These are phyloP conservation scores for Kingdonia uniflora DNA, from an alignment of 164 flowering plant genomes.

Conservation along the genomic window DNA sequence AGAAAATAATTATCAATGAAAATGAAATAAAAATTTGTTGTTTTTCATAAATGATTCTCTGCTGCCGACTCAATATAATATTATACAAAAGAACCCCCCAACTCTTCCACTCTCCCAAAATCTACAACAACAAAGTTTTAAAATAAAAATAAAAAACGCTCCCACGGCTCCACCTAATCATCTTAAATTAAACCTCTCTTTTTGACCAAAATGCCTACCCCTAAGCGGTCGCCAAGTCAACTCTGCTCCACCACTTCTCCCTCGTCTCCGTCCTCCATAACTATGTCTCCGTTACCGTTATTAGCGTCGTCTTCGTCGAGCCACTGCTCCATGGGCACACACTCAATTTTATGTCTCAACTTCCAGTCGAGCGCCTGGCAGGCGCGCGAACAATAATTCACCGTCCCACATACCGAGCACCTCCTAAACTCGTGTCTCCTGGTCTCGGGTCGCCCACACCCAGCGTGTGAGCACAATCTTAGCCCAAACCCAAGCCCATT, in stretches of 20 bases:
- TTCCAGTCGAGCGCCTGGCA: conserved; percentile 98
- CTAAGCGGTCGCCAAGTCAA: no score
- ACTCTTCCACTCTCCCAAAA: no score
- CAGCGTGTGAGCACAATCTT: conserved; percentile 63
- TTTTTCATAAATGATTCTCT: no score
- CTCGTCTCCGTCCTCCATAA: not conserved
- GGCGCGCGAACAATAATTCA: conserved; percentile 89
- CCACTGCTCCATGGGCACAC: conserved; percentile 55
- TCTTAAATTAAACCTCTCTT: no score
- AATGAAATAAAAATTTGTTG: no score
- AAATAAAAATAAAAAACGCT: no score
- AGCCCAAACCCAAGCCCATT: conserved; percentile 36
- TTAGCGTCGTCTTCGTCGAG: conserved; percentile 19
- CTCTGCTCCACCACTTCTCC: not conserved
- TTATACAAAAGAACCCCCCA: no score
- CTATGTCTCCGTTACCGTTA: conserved; percentile 1
- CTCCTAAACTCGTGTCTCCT: conserved; percentile 74
- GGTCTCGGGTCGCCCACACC: conserved; percentile 88
- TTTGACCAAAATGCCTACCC: no score
- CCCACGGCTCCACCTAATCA: no score
- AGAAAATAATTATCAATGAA: no score
- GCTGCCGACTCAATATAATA: no score
- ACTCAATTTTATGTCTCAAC: conserved; percentile 62
- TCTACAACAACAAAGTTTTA: no score
- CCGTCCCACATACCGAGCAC: conserved; percentile 85